phyloP scores from a whole-genome alignment of 2,329 filamentous ascomycete species.

The Venturia pyrina region DNA sequence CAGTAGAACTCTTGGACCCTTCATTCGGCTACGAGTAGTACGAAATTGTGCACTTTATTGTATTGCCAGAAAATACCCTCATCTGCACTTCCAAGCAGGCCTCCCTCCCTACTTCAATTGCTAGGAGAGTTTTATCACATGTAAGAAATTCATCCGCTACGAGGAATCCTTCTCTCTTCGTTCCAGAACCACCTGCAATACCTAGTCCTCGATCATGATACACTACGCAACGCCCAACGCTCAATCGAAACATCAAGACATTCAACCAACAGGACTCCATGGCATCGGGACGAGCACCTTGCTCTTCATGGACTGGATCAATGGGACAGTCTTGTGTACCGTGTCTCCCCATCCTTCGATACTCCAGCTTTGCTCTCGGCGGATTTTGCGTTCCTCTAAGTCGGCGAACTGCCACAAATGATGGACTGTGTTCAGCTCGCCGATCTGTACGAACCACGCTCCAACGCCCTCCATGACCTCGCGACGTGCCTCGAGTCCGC shows the following conservation, averaged over 20 bases:
- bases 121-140: background rate
- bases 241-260: background rate
- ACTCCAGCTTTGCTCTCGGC: constrained; percentile 90
- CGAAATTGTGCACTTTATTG: too few relatives aligned
- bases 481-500: constrained; percentile 77
- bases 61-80: background rate
- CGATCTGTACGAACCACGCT: constrained; percentile 98
- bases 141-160: background rate
- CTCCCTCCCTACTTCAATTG: background rate
- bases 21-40: too few relatives aligned
- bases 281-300: constrained; percentile 88
- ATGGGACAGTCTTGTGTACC: constrained; percentile 94
- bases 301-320: constrained; percentile 96
- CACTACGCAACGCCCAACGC: background rate
- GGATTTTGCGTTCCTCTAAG: constrained; percentile 80
- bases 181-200: background rate
- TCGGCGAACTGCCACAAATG: constrained; percentile 99
- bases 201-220: background rate
- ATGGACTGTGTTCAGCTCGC: constrained; percentile 93
- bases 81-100: background rate
- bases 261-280: constrained; percentile 83
- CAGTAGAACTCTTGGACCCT: too few relatives aligned
- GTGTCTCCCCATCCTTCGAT: constrained; percentile 94
- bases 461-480: constrained; percentile 98
- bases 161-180: background rate